Base-by-base conservation (phyloP, 73 alveolate species). In the Uronychia setigera region DNA sequence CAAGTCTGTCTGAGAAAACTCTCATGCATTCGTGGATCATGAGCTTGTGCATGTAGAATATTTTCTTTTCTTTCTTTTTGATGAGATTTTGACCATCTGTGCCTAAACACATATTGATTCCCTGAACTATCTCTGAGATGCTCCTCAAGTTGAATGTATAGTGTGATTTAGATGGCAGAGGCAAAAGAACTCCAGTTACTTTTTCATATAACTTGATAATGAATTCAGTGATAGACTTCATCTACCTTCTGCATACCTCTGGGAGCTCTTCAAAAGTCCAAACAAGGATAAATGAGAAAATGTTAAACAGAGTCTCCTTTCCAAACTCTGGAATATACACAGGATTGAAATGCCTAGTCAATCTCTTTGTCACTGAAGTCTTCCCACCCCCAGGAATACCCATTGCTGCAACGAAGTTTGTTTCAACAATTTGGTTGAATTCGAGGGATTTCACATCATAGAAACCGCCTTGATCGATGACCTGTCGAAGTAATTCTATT, bases 361-460 rank as follows among this genome's bases (percentile, higher is more conserved):
- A 88, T 84, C 99, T 91, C 80, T 95, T 93, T 46, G 99, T 91
- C 31, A 95, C 90, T 78, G 85, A 81, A 57, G 92, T 95, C 88
- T 98, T 89, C 31, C 99, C 99, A 31, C 99, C 99, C 14, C 99
- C 99, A 27, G 99, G 99, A 28, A 94, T 95, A 57, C 99, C 99
- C 99, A 97, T 97, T 34, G 98, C 98, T n/a, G 98, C 98, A 33
- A 97, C 78, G 57, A 95, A 88, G 0, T 88, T 86, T 11, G 96
- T 85, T 88, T 96, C 97, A 78, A 96, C 98, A 14, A 97, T 92
- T 57, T 94, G 93, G 84, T 91, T 93, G 87, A 97, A 92, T 79
- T 92, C 96, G 74, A 92, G 80, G 67, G 81, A 95, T 92, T 87
- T 95, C 80, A 98, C 86, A 86, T 98, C 99, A 86, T 95, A 96